These are phyloP conservation scores for Jaenimonas drosophilae DNA, from an alignment of 208 protist species.

Conservation along the genomic window DNA sequence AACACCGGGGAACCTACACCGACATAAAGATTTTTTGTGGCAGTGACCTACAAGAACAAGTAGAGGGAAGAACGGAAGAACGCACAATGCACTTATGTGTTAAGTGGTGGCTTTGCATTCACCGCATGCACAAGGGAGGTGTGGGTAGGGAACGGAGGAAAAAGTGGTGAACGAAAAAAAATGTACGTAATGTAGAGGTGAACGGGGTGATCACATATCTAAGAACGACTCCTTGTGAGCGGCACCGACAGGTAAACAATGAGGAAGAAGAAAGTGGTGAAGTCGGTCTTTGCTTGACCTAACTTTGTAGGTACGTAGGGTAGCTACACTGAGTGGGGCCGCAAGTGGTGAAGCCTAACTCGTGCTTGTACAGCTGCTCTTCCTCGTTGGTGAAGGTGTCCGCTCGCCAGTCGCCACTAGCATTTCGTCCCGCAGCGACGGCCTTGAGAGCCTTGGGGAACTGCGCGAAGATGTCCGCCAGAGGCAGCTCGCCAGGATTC, in stretches of 20 bases:
- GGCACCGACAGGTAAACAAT: no score
- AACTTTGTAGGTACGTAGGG: no score
- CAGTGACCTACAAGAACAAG: no score
- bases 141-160: no score
- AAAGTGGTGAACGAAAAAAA: no score
- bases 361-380: conserved; percentile 73
- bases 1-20: conserved; percentile 3
- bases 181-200: no score
- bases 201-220: no score
- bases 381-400: conserved; percentile 78
- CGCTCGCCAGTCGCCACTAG: conserved; percentile 72
- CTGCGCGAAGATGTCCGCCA: conserved; percentile 60
- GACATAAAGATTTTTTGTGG: conserved; percentile 8
- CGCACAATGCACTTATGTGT: conserved; percentile 4
- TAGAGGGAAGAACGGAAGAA: conserved; percentile 7
- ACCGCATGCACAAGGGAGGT: no score
- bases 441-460: conserved; percentile 68
- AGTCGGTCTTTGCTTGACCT: no score
- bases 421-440: conserved; percentile 45
- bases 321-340: conserved; percentile 81
- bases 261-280: no score
- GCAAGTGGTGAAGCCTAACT: conserved; percentile 41
- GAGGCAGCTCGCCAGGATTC: conserved; percentile 62
- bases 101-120: no score
- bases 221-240: no score